Base-by-base conservation (phyloP, 192 early-diverging fungal species). In the Spizellomyces sp. region DNA sequence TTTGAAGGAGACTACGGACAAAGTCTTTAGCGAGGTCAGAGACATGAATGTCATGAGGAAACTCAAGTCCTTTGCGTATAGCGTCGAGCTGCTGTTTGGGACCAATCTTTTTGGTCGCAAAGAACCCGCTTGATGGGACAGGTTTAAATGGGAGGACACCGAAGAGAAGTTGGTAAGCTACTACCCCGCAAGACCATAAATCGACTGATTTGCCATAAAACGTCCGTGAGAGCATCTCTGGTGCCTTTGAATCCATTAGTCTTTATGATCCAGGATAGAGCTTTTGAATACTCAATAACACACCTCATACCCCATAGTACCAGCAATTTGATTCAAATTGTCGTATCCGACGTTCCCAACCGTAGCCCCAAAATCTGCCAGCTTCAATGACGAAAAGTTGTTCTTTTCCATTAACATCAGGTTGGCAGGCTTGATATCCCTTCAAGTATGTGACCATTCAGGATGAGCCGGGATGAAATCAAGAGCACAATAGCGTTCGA, bases 21-120 rank as follows among this genome's bases (percentile, higher is more conserved):
- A 95, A 92, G 62, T 88, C 62, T 70, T 89, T 86, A 41, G 92
- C 92, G 7, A n/a, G 36, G 8, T 67, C 66, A 27, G 73, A 75
- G 47, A 68, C 61, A 6, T 36, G 48, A 9, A 47, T 48, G 43
- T 9, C 57, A 17, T 2, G 22, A 27, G 48, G n/a, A 54, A 68
- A 68, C 0, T 62, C 59, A 4, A 62, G 27, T 4, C 66, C 65
- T 41, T 66, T 63, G 45, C 66, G 63, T 47, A 76, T 76, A 45
- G 69, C 73, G 44, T 66, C 66, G n/a, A 75, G 60, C 44, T 75
- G 73, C 21, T 75, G 65, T 42, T 75, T 75, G 3, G 65, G 45
- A 15, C 66, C 65, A 15, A 67, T 62, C 43, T 71, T 76, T 48
- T 76, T 71, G 6, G 70, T 72, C 7, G 48, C 52, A 42, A 72